Evolutionary conservation across 2,329 filamentous ascomycete species (phyloP).

Genomic region (Scleromitrula shiraiana): DNA sequence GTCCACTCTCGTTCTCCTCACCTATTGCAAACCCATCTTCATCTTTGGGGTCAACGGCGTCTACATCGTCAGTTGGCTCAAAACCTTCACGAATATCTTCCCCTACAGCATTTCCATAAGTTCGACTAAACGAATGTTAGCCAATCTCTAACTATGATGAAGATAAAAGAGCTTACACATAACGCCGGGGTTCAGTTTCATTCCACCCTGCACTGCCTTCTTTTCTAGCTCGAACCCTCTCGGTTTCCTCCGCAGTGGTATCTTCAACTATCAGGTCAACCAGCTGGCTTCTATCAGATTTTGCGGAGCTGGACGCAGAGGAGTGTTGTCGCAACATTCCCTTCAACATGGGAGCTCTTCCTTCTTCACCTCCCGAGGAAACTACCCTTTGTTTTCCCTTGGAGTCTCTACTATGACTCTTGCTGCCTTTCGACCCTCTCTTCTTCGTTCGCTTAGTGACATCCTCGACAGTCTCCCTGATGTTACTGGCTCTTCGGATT

Average conservation of each 20-base stretch:
- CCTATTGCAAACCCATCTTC: slow-evolving; percentile 26
- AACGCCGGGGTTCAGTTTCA: slow-evolving; percentile 45
- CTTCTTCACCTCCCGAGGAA: slow-evolving; percentile 23
- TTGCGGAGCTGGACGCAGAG: slow-evolving; percentile 37
- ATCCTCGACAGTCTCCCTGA: slow-evolving; percentile 30
- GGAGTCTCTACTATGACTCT: slow-evolving; percentile 18
- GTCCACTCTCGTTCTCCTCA: slow-evolving; percentile 23
- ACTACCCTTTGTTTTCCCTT: slow-evolving; percentile 25
- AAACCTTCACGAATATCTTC: slow-evolving; percentile 48
- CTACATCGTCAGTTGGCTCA: slow-evolving; percentile 38
- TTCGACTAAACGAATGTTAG: slow-evolving; percentile 31
- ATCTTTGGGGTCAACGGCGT: slow-evolving; percentile 36
- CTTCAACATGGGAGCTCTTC: slow-evolving; percentile 26
- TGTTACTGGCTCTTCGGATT: slow-evolving; percentile 32
- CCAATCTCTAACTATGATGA: neutral
- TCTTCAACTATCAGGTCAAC: slow-evolving; percentile 63
- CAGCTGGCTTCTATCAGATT: slow-evolving; percentile 53
- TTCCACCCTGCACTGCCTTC: slow-evolving; percentile 56
- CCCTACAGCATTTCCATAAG: slow-evolving; percentile 38
- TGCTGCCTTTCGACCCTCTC: slow-evolving; percentile 17
- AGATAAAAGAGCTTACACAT: slow-evolving; percentile 37
- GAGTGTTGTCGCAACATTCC: slow-evolving; percentile 40
- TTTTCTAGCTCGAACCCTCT: slow-evolving; percentile 53
- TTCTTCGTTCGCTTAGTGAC: slow-evolving; percentile 30
- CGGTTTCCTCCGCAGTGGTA: slow-evolving; percentile 50